Conservation (phyloP, 2,329 filamentous ascomycete species). For the Cyanodermella asteris region DNA sequence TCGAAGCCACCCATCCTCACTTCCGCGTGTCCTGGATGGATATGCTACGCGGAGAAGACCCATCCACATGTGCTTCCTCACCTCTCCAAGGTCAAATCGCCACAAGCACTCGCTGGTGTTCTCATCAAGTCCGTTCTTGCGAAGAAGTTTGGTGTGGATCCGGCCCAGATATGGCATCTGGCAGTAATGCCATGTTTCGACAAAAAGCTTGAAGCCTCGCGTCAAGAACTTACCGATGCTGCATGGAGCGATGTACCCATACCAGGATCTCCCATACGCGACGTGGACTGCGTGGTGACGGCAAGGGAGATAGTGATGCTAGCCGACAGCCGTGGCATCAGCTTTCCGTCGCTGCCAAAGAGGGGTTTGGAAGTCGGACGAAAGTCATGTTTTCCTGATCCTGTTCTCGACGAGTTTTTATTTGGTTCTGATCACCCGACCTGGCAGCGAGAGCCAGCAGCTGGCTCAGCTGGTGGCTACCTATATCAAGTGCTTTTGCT, state of each 20-base stretch:
- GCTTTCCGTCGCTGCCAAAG: conserved; percentile 51
- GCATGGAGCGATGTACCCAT: conserved; percentile 37
- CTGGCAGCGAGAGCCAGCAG: conserved; percentile 26
- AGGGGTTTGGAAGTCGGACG: conserved; percentile 26
- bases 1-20: conserved; percentile 36
- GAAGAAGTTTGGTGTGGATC: conserved; percentile 45
- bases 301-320: conserved; percentile 85
- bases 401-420: conserved; percentile 47
- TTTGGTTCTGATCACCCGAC: too few relatives aligned
- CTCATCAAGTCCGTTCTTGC: conserved; percentile 72
- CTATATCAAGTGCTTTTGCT: conserved; percentile 64
- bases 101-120: conserved; percentile 78
- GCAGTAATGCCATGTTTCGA: conserved; percentile 98
- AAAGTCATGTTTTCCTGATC: conserved; percentile 47
- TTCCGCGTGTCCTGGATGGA: conserved; percentile 89
- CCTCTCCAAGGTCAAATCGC: conserved; percentile 76
- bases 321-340: conserved; percentile 55
- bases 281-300: conserved; percentile 96
- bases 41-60: conserved; percentile 96
- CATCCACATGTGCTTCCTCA: conserved; percentile 85
- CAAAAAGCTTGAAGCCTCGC: conserved; percentile 91
- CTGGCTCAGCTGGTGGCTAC: conserved; percentile 75
- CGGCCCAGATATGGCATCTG: conserved; percentile 76
- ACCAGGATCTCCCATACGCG: conserved; percentile 37
- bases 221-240: conserved; percentile 69